phyloP scores from a whole-genome alignment of 2,329 filamentous ascomycete genomes.

The Sporothrix protearum region DNA sequence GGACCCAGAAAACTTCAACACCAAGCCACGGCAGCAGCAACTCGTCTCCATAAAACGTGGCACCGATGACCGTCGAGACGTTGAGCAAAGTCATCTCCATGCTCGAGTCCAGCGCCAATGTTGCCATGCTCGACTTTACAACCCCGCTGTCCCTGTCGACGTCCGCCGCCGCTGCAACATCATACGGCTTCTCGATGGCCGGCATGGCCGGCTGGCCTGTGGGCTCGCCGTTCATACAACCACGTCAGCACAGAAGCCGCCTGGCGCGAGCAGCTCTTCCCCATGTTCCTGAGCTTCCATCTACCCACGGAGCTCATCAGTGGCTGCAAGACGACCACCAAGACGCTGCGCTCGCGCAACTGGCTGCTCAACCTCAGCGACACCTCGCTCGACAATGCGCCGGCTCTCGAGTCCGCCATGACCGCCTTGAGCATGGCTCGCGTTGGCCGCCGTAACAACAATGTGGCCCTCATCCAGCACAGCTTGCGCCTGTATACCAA shows the following conservation, averaged over 20 bases:
- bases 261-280: conserved; percentile 28
- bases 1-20: not conserved
- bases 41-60: not conserved
- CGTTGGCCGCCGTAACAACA: conserved; percentile 20
- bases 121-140: conserved; percentile 20
- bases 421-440: conserved; percentile 26
- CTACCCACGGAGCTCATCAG: conserved; percentile 22
- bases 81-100: conserved; percentile 13
- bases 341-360: conserved; percentile 20
- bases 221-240: not conserved
- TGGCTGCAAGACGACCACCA: not conserved
- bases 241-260: conserved; percentile 18
- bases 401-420: conserved; percentile 25
- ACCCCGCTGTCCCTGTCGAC: not conserved
- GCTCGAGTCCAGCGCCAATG: conserved; percentile 11
- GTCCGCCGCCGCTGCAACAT: not conserved
- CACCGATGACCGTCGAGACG: conserved; percentile 7
- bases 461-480: conserved; percentile 25
- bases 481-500: conserved; percentile 26
- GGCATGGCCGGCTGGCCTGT: not conserved
- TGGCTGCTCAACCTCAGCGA: conserved; percentile 26
- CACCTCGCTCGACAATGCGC: conserved; percentile 15
- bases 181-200: not conserved
- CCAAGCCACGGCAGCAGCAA: not conserved
- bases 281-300: conserved; percentile 24